Evolutionary conservation across 257 asterid genomes (phyloP).

Genomic region (Pogostemon cablin): DNA sequence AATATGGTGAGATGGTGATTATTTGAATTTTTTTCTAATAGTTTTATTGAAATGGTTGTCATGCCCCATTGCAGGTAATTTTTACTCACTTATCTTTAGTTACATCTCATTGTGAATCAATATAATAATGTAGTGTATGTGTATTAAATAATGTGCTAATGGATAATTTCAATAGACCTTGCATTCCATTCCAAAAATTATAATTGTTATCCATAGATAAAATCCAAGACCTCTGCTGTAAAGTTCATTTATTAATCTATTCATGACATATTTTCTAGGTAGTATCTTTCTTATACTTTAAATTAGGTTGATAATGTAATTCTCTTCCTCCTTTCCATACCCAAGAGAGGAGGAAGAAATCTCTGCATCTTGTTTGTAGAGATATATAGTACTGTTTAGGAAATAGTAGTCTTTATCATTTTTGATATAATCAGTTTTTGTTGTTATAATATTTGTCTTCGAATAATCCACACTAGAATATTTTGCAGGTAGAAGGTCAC

Average conservation of each 20-base stretch:
- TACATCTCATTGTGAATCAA: too few species aligned
- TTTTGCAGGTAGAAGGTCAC: conserved; percentile 80
- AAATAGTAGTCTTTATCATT: neutral
- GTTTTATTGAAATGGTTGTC: neutral
- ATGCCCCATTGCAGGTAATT: too few species aligned
- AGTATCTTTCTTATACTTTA: conserved; percentile 7
- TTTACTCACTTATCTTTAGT: too few species aligned
- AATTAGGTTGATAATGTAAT: conserved; percentile 7
- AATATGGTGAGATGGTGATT: conserved; percentile 47
- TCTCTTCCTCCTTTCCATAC: neutral
- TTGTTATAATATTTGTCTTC: conserved; percentile 12
- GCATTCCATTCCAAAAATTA: neutral
- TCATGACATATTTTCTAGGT: neutral
- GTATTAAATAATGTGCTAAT: too few species aligned
- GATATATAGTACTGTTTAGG: neutral
- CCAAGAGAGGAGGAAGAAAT: neutral
- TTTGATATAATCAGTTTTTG: conserved; percentile 2
- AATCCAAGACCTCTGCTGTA: neutral
- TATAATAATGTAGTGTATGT: too few species aligned
- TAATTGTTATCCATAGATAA: neutral
- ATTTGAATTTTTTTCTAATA: neutral
- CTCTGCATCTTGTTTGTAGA: neutral
- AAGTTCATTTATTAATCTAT: conserved; percentile 10
- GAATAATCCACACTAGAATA: conserved; percentile 26
- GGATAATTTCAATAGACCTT: neutral